A percentile compares a stretch with the other conserved stretches of the same genome.
phyloP scores from a whole-genome alignment of 441 rosid genomes.

The Erodium moschatum region DNA sequence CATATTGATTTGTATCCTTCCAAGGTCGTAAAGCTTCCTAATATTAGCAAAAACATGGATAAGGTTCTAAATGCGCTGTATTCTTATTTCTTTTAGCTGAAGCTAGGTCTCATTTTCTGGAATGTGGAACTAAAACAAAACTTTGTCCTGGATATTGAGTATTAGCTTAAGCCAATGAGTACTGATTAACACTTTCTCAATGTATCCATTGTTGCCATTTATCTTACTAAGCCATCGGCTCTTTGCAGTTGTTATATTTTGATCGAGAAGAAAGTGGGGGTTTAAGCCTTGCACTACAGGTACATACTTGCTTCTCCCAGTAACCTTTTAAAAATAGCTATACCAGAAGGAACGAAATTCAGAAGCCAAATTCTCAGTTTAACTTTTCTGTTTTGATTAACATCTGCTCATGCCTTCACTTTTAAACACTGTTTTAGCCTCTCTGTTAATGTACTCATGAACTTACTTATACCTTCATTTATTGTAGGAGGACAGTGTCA shows the following conservation, averaged over 20 bases:
- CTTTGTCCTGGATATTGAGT: too few species aligned
- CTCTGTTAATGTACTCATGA: neutral
- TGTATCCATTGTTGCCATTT: neutral
- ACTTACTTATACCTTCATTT: neutral
- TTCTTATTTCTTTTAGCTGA: too few species aligned
- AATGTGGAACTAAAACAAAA: too few species aligned
- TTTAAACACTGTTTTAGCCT: neutral
- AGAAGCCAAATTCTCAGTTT: too few species aligned
- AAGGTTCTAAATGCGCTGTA: too few species aligned
- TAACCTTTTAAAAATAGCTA: neutral
- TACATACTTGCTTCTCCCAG: constrained; percentile 19
- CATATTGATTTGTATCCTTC: too few species aligned
- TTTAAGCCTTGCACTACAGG: constrained; percentile 85
- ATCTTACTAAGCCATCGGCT: constrained; percentile 23
- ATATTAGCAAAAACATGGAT: too few species aligned
- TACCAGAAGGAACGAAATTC: neutral
- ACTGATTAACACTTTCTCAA: neutral
- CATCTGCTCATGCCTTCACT: neutral
- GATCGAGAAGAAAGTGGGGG: constrained; percentile 72
- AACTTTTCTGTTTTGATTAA: neutral
- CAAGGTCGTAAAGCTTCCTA: too few species aligned
- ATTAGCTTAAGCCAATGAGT: too few species aligned
- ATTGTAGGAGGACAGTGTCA: constrained; percentile 70
- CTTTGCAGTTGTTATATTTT: constrained; percentile 72
- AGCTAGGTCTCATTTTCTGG: too few species aligned